These are phyloP conservation scores for Candida sakaeoensis DNA, from an alignment of 805 yeast genomes.

Conservation along the genomic window DNA sequence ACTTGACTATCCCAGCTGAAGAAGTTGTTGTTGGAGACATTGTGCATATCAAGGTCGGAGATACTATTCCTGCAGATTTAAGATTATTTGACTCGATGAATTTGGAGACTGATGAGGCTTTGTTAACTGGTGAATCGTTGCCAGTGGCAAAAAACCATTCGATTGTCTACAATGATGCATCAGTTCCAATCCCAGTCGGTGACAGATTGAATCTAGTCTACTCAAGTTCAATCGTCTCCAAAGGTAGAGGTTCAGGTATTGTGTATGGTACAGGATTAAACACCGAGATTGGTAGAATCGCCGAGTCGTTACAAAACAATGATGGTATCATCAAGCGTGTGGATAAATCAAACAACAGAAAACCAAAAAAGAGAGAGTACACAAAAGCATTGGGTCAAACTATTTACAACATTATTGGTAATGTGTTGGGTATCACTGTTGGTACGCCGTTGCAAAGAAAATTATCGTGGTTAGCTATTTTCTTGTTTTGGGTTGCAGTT, in stretches of 20 bases:
- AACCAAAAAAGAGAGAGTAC: conserved; percentile 35
- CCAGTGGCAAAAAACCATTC: conserved; percentile 32
- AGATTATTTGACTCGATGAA: conserved; percentile 32
- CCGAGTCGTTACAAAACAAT: conserved; percentile 26
- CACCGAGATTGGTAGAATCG: conserved; percentile 43
- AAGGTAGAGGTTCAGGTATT: conserved; percentile 41
- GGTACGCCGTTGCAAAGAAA: conserved; percentile 46
- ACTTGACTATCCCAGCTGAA: conserved; percentile 32
- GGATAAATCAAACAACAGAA: conserved; percentile 35
- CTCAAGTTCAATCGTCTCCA: conserved; percentile 36
- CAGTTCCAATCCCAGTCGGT: conserved; percentile 35
- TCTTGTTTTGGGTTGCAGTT: conserved; percentile 45
- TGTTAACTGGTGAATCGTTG: conserved; percentile 39
- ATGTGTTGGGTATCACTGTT: conserved; percentile 44
- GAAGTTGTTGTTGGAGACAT: conserved; percentile 46
- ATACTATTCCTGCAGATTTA: conserved; percentile 42
- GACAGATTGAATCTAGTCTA: conserved; percentile 33
- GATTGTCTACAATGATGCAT: conserved; percentile 34
- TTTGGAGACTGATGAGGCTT: conserved; percentile 42
- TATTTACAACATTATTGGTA: conserved; percentile 37
- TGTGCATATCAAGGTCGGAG: conserved; percentile 38
- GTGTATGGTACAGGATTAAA: conserved; percentile 34
- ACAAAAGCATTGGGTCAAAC: conserved; percentile 35
- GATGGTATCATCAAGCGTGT: conserved; percentile 23
- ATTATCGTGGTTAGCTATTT: conserved; percentile 47